phyloP scores from a whole-genome alignment of 306 rosid species.

The Parietaria judaica region DNA sequence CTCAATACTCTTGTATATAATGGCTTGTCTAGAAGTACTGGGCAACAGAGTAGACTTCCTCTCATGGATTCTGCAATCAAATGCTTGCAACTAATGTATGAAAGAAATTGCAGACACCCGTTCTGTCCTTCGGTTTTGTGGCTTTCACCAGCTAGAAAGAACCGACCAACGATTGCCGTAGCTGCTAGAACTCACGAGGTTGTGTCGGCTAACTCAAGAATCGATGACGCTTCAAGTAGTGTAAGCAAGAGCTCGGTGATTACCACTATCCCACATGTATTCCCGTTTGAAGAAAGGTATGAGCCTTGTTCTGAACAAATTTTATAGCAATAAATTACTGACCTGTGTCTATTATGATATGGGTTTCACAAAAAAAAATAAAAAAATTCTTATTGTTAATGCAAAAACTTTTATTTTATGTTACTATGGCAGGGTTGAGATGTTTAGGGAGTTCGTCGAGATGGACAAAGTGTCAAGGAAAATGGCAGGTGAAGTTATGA shows the following conservation, averaged over 20 bases:
- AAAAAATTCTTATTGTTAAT: too few relatives aligned
- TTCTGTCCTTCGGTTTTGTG: constrained; percentile 86
- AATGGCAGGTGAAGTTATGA: constrained; percentile 93
- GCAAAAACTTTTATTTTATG: constrained; percentile 23
- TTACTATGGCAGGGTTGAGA: constrained; percentile 68
- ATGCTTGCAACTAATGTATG: constrained; percentile 94
- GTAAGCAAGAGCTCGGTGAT: constrained; percentile 56
- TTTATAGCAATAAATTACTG: not conserved
- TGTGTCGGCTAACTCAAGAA: constrained; percentile 46
- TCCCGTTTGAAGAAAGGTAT: constrained; percentile 95
- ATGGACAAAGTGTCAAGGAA: constrained; percentile 87
- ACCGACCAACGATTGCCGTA: constrained; percentile 72
- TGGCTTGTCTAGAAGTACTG: constrained; percentile 54
- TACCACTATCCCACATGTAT: constrained; percentile 73
- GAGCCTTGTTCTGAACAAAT: constrained; percentile 8
- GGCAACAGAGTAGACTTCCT: constrained; percentile 38
- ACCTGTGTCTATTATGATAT: not conserved
- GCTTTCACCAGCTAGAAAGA: constrained; percentile 91
- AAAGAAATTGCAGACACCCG: constrained; percentile 93
- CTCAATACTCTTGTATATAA: constrained; percentile 89
- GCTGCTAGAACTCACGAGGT: constrained; percentile 93
- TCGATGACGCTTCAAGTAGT: constrained; percentile 47
- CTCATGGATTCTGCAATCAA: constrained; percentile 85
- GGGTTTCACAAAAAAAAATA: too few relatives aligned
- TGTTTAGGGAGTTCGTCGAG: constrained; percentile 90